Base-by-base conservation (phyloP, 768 basidiomycete species). In the Macrocybe gigantea region DNA sequence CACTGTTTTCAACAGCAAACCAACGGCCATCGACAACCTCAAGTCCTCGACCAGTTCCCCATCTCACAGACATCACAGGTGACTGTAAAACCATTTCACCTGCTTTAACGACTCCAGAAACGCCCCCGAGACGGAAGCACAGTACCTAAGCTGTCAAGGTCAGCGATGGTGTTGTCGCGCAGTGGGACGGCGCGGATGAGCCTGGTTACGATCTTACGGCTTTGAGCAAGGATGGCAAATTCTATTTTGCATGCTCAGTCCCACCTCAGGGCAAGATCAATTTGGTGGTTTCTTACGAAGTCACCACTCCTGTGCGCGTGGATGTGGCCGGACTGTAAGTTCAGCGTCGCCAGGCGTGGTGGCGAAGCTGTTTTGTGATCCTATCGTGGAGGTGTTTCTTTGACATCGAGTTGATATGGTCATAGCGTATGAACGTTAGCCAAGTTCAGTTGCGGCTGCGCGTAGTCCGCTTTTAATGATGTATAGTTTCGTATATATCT, bases 191-290 rank as follows among this genome's bases (percentile, higher is more conserved):
- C 9, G 55, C 62, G 6, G 62, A 60, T 31, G 63, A 62, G 41
- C 42, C 38, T 5, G 49, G 40, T 1, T 39, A 31, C 11, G 51
- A 49, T n/a, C 45, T 49, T 22, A 53, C 53, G 32, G 44, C 42
- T 10, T 46, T 64, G n/a, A 65, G 67, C 11, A 64, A 59, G 44
- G 60, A 68, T 47, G 68, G 69, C 13, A 63, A 64, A 49, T 49
- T 71, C 8, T 56, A 57, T 22, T 71, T 66, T 67, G 38, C 60
- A 7, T 65, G 66, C 36, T 47, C 53, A 2, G 37, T 69, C 7
- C 58, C 64, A 14, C 45, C 67, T 10, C 64, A 63, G 44, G 59
- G 56, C 5, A 68, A 60, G 32, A 39, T 64, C 11, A 61, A 60
- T 33, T 54, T 72, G 42, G 5, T 82, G 7, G 13, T 47, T 15